Base-by-base conservation (phyloP, 805 yeast species). In the Saccharomycopsis guyanensis region DNA sequence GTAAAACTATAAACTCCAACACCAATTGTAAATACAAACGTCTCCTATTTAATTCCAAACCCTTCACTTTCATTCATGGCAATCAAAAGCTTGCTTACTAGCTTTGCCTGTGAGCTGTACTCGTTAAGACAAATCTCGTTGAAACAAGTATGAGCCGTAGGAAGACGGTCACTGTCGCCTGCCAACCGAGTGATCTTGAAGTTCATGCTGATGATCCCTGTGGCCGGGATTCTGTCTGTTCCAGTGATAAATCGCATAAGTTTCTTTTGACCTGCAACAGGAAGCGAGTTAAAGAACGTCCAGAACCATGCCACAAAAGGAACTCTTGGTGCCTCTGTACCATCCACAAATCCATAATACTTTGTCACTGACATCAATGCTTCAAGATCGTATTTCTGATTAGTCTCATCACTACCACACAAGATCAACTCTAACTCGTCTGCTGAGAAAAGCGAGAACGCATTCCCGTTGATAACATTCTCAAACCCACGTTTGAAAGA, bases 61-160 rank as follows among this genome's bases (percentile, higher is more conserved):
- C 96, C 97, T 51, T 85, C 82, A 51, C 88, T 80, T 59, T 83
- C 94, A 38, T 72, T 65, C 16, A 91, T 73, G 0, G 97, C 96
- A 53, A 71, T 58, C n/a, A 66, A 59, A 48, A 91, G 61, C 61
- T 86, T 89, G 1, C 58, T 45, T 38, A 65, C 60, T 44, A 93
- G 65, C 51, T 75, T 76, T n/a, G 72, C 75, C 49, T 68, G 66
- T 4, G 74, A 59, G 12, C 63, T 54, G 60, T 91, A 91, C 32
- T 78, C 78, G 61, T 78, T 83, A 4, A 93, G 55, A 46, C 91
- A 82, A 20, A 91, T 60, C 66, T 91, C 96, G 59, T 91, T 93
- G 67, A 93, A 91, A 56, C 98, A 91, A 0, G 97, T 93, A 59
- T 91, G 97, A 0, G 97, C 87, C 13, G 82, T 66, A 0, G 97